phyloP scores from a whole-genome alignment of 176 grass and related monocot species.

The Secale cereale region DNA sequence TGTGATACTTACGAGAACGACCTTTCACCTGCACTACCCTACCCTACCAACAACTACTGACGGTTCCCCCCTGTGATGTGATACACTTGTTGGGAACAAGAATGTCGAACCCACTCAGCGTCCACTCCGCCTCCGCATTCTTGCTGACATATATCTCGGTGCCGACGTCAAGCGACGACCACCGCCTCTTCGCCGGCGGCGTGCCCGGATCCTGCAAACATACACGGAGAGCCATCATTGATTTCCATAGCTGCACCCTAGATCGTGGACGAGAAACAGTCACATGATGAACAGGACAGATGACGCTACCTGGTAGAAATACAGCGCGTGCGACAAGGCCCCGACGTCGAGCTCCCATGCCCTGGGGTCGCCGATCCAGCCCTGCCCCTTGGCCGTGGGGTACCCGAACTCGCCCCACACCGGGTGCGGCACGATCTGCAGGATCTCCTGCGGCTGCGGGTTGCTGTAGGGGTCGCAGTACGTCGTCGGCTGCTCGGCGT shows the following conservation, averaged over 20 bases:
- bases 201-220: slow-evolving; percentile 47
- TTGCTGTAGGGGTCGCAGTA: slow-evolving; percentile 96
- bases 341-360: slow-evolving; percentile 83
- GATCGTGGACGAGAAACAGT: neutral
- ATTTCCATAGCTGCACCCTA: neutral
- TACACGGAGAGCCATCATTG: neutral
- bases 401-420: slow-evolving; percentile 84
- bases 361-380: slow-evolving; percentile 76
- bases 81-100: slow-evolving; percentile 43
- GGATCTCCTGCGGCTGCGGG: slow-evolving; percentile 91
- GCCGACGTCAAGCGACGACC: slow-evolving; percentile 89
- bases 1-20: neutral
- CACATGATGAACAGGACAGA: neutral
- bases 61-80: neutral
- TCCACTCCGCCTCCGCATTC: slow-evolving; percentile 66
- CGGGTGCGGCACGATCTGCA: slow-evolving; percentile 78
- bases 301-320: slow-evolving; percentile 68
- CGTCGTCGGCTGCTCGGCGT: slow-evolving; percentile 62
- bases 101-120: slow-evolving; percentile 71
- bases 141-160: slow-evolving; percentile 70
- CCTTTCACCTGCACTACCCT: neutral
- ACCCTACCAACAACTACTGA: slow-evolving; percentile 3
- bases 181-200: slow-evolving; percentile 50
- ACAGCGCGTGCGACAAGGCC: slow-evolving; percentile 62
- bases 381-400: slow-evolving; percentile 62